Percentiles rank a stretch among this genome's conserved stretches.
Conservation (phyloP, 2,329 filamentous ascomycete species). For the Botrytis squamosa region DNA sequence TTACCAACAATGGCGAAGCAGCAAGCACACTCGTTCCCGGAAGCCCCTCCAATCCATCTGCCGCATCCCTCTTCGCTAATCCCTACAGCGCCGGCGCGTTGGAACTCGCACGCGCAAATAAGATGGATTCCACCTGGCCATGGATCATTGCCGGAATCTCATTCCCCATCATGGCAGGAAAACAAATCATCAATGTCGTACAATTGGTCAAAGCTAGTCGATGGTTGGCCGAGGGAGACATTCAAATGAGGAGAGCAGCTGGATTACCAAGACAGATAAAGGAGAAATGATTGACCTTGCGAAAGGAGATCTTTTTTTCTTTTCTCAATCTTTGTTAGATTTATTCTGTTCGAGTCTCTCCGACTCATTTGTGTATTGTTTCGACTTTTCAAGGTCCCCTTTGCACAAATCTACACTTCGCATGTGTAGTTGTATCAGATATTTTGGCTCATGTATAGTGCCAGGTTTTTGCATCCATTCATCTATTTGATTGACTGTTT, state of each 20-base stretch:
- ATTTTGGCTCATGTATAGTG: slow-evolving; percentile 19
- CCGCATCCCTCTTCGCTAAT: slow-evolving; percentile 76
- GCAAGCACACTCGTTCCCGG: slow-evolving; percentile 59
- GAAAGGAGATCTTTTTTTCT: background rate
- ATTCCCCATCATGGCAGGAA: slow-evolving; percentile 82
- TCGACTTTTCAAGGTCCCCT: background rate
- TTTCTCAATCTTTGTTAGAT: background rate
- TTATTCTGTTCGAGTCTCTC: slow-evolving; percentile 18
- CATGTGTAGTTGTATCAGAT: slow-evolving; percentile 20
- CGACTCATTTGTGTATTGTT: slow-evolving; percentile 20
- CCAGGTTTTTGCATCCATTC: background rate
- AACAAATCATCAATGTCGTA: slow-evolving; percentile 92
- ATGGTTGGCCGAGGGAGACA: slow-evolving; percentile 91
- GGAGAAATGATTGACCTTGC: slow-evolving; percentile 27
- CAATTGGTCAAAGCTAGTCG: slow-evolving; percentile 91
- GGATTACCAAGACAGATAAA: slow-evolving; percentile 53
- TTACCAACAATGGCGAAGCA: slow-evolving; percentile 55
- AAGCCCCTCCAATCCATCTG: slow-evolving; percentile 66
- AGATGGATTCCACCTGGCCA: slow-evolving; percentile 74
- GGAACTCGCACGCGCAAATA: slow-evolving; percentile 91
- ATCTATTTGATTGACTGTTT: background rate
- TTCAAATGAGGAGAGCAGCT: slow-evolving; percentile 57
- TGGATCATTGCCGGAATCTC: slow-evolving; percentile 81
- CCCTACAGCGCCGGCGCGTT: slow-evolving; percentile 91
- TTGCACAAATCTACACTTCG: slow-evolving; percentile 16